Evolutionary conservation across 2,329 filamentous ascomycete species (phyloP), one percentile per base, ranked within the genome.

Genomic region (Sporothrix pseudoabietina): DNA sequence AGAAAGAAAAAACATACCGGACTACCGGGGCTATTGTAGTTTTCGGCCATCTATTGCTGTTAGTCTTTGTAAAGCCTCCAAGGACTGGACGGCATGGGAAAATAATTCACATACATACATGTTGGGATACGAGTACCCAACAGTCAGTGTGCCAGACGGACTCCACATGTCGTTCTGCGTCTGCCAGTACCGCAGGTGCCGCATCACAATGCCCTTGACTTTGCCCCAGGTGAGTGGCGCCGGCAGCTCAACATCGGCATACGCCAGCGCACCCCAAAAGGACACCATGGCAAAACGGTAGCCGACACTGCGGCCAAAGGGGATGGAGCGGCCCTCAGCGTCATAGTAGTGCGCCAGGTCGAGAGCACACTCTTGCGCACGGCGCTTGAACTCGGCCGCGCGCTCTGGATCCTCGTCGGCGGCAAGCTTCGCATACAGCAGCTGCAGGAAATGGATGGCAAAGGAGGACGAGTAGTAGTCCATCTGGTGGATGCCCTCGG

Each of bases 281-380:
- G 89, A 91, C n/a, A 91, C 90, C 89, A 94, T 94, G 68, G 91
- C 92, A 80, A 94, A 94, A n/a, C 92, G 88, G 80, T 95, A 95
- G 7, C 91, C 92, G 69, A 94, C 87, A 71, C 90, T 93, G 66
- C 92, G 87, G 3, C 92, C 92, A 76, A 94, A 95, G 0, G 92
- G 92, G 70, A 94, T 92, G 1, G 91, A 87, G 32, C 91, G 86
- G 5, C 90, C 92, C 79, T 92, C 86, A 9, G 89, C 85, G 77
- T 93, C 91, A 75, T 92, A 94, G 80, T 94, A 94, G 81, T 94
- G 90, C 3, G 90, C 86, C 75, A 94, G 88, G 76, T 94, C 92
- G 2, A 91, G 82, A 0, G 92, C 91, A 75, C 87, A 92, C 73
- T 86, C 81, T 75, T 88, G 87, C 0, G 91, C 92, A 44, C 92